A percentile compares a stretch with the other conserved stretches of the same genome.
Conservation (phyloP, 768 basidiomycete species). For the Austroboletus festivus region DNA sequence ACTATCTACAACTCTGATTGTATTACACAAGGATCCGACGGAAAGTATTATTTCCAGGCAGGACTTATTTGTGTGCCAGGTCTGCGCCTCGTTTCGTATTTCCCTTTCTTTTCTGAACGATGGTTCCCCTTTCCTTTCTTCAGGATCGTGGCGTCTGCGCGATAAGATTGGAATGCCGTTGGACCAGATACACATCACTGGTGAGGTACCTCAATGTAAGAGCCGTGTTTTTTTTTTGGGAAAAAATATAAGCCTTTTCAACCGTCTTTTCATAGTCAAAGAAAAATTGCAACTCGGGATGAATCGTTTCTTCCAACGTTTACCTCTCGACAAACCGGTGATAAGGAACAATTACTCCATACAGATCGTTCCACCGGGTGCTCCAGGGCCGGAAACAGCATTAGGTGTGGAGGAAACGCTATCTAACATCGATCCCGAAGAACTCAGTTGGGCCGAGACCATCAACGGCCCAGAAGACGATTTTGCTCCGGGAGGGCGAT, state of each 20-base stretch:
- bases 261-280: slow-evolving; percentile 41
- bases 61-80: slow-evolving; percentile 70
- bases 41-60: slow-evolving; percentile 73
- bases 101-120: background rate
- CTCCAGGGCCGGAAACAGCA: background rate
- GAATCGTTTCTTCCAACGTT: slow-evolving; percentile 67
- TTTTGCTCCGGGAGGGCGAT: slow-evolving; percentile 26
- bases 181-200: slow-evolving; percentile 63
- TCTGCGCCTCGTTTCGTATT: slow-evolving; percentile 24
- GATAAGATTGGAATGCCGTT: slow-evolving; percentile 76
- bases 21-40: slow-evolving; percentile 51
- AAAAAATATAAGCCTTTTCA: background rate
- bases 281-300: slow-evolving; percentile 63
- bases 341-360: slow-evolving; percentile 67
- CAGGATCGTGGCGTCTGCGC: slow-evolving; percentile 76
- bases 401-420: slow-evolving; percentile 9
- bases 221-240: background rate
- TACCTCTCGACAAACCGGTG: slow-evolving; percentile 68
- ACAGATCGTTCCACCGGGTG: slow-evolving; percentile 37
- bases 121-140: background rate
- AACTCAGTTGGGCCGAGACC: slow-evolving; percentile 60
- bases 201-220: slow-evolving; percentile 73
- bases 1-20: background rate
- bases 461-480: slow-evolving; percentile 55
- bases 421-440: slow-evolving; percentile 53